phyloP scores from a whole-genome alignment of 2,329 filamentous ascomycete species.

The Chaetomiaceae sp. region DNA sequence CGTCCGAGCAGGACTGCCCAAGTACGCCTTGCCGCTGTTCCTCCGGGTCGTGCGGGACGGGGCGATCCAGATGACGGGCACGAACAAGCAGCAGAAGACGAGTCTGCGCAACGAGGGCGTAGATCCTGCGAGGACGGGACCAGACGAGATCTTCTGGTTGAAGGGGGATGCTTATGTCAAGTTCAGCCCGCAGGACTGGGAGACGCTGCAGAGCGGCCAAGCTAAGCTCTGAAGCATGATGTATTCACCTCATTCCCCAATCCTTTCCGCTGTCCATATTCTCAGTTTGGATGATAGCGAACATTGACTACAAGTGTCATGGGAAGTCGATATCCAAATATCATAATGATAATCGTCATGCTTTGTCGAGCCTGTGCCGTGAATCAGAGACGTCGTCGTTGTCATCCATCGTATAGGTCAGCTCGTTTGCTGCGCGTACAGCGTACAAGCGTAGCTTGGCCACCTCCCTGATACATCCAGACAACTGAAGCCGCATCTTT shows the following conservation, averaged over 20 bases:
- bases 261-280: no score
- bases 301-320: no score
- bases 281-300: no score
- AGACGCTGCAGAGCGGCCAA: conserved; percentile 55
- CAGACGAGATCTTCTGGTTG: conserved; percentile 58
- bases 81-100: conserved; percentile 84
- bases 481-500: no score
- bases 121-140: conserved; percentile 50
- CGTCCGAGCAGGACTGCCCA: conserved; percentile 53
- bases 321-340: no score
- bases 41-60: conserved; percentile 57
- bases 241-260: background rate
- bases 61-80: conserved; percentile 64
- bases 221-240: conserved; percentile 60
- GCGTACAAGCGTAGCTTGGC: no score
- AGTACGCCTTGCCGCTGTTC: conserved; percentile 73
- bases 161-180: conserved; percentile 58
- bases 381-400: no score
- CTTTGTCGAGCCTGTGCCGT: no score
- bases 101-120: conserved; percentile 66
- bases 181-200: conserved; percentile 65
- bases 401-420: no score
- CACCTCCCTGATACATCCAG: no score
- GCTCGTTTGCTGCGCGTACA: no score
- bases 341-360: no score